These are phyloP conservation scores for Hsuehochloa calcarea DNA, from an alignment of 176 grass and related monocot genomes.

Conservation along the genomic window DNA sequence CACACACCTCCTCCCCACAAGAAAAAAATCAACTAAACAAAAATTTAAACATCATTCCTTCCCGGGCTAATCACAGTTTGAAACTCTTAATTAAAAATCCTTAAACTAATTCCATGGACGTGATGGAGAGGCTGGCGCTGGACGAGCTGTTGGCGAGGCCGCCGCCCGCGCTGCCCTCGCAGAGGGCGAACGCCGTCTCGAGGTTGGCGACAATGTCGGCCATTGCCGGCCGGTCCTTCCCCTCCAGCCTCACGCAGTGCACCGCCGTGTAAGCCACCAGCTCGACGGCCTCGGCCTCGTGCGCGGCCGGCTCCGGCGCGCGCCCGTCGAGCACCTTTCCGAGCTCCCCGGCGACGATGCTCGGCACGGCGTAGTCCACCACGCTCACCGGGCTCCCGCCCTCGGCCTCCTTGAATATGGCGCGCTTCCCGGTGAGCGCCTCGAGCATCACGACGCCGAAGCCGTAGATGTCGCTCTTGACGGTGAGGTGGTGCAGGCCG, in stretches of 20 bases:
- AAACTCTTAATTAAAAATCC: neutral
- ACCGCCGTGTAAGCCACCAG: conserved; percentile 74
- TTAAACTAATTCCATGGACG: conserved; percentile 46
- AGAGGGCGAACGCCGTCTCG: conserved; percentile 69
- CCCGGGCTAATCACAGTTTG: conserved; percentile 40
- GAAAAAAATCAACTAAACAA: conserved; percentile 33
- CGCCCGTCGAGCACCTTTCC: conserved; percentile 56
- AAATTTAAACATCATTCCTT: conserved; percentile 4
- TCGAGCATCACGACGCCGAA: conserved; percentile 95
- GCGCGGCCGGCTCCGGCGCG: conserved; percentile 3
- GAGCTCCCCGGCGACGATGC: conserved; percentile 56
- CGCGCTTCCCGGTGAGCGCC: conserved; percentile 65
- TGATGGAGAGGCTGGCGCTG: conserved; percentile 56
- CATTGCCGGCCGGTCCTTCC: conserved; percentile 64
- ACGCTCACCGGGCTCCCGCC: conserved; percentile 52
- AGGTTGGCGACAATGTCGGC: conserved; percentile 77
- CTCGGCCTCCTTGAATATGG: conserved; percentile 70
- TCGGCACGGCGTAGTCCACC: conserved; percentile 67
- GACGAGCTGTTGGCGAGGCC: conserved; percentile 50
- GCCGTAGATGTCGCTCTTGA: conserved; percentile 94
- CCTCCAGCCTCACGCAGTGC: conserved; percentile 73
- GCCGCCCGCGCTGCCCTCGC: conserved; percentile 40
- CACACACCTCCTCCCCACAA: neutral
- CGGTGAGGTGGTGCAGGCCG: conserved; percentile 76
- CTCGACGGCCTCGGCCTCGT: conserved; percentile 82